Conservation (phyloP, 2,329 filamentous ascomycete species). For the Leptographium lundbergii region DNA sequence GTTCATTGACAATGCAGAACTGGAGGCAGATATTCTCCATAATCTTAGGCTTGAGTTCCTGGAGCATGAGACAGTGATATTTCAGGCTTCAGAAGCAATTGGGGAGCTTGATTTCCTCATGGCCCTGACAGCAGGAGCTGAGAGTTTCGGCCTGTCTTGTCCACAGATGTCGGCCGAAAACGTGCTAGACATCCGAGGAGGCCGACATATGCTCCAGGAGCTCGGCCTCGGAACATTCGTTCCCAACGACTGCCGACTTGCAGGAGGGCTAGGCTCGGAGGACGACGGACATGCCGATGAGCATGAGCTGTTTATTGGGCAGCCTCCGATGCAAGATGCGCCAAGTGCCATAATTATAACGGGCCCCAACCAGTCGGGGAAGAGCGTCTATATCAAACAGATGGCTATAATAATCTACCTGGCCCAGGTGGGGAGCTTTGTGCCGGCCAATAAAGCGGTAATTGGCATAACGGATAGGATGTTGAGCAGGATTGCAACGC, state of each 20-base stretch:
- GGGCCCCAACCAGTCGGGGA: slow-evolving; percentile 92
- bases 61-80: slow-evolving; percentile 52
- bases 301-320: not conserved
- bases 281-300: slow-evolving; percentile 7
- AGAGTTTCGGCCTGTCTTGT: slow-evolving; percentile 55
- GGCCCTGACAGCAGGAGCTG: slow-evolving; percentile 66
- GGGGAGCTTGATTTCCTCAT: slow-evolving; percentile 80
- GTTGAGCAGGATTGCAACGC: slow-evolving; percentile 69
- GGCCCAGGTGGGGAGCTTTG: slow-evolving; percentile 84
- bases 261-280: slow-evolving; percentile 40
- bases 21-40: slow-evolving; percentile 79
- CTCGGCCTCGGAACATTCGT: slow-evolving; percentile 69
- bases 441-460: slow-evolving; percentile 63
- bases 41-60: slow-evolving; percentile 59
- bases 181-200: slow-evolving; percentile 59
- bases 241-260: slow-evolving; percentile 63
- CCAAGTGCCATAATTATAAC: slow-evolving; percentile 72
- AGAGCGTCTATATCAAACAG: slow-evolving; percentile 92
- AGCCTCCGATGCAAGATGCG: slow-evolving; percentile 9
- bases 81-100: slow-evolving; percentile 61
- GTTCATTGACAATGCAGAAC: not conserved
- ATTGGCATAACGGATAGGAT: slow-evolving; percentile 91
- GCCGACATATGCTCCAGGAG: slow-evolving; percentile 80
- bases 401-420: slow-evolving; percentile 82
- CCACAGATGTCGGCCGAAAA: slow-evolving; percentile 62